Evolutionary conservation across 129 eudicot genomes (phyloP).

Genomic region (Ambrosia artemisiifolia): DNA sequence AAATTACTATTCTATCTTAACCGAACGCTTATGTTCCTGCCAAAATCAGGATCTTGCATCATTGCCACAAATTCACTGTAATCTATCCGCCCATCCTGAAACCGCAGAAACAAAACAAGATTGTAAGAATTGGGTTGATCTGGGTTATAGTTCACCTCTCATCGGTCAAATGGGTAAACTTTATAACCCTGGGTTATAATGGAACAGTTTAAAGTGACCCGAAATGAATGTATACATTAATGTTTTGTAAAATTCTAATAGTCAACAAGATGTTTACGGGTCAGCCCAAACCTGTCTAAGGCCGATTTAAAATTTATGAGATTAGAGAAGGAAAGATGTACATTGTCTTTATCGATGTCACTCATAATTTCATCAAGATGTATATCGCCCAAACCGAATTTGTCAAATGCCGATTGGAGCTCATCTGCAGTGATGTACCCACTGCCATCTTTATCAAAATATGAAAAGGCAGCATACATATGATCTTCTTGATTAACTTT

Average conservation of each 20-base stretch:
- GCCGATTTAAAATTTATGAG: background rate
- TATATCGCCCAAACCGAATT: conserved; percentile 72
- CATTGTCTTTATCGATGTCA: conserved; percentile 87
- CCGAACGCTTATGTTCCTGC: conserved; percentile 38
- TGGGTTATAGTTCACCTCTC: background rate
- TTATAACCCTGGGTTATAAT: background rate
- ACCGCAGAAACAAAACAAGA: background rate
- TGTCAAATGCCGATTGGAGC: conserved; percentile 77
- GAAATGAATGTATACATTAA: background rate
- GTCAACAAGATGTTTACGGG: background rate
- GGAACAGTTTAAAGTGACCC: background rate
- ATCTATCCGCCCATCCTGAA: conserved; percentile 86
- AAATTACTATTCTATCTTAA: conserved; percentile 30
- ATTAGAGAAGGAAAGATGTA: conserved; percentile 23
- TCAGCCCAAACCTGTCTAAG: background rate
- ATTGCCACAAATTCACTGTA: conserved; percentile 86
- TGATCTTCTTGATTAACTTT: conserved; percentile 87
- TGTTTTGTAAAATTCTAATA: background rate
- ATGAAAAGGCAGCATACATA: conserved; percentile 80
- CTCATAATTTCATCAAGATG: conserved; percentile 71
- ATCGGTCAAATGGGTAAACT: background rate
- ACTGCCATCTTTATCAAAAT: conserved; percentile 90
- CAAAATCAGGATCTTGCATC: conserved; percentile 81
- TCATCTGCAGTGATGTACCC: conserved; percentile 91
- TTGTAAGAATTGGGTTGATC: background rate